Base-by-base conservation (phyloP, 345 rosid genomes). In the Leavenworthia alabamica region DNA sequence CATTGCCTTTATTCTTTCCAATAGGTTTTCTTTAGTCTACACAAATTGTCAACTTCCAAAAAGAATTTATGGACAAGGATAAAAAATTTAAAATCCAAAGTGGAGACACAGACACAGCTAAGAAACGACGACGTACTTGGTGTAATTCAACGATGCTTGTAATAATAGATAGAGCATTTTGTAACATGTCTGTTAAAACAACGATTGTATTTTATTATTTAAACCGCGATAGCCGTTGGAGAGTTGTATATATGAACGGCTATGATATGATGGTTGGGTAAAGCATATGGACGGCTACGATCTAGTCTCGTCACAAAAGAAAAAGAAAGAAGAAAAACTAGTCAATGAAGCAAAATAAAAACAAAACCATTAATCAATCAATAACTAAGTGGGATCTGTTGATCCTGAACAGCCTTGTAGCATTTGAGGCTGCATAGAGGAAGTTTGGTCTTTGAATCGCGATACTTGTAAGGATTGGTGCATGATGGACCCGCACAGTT, bases 341-440 rank as follows among this genome's bases (percentile, higher is more conserved):
- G 58, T 33, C 17, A 33, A 12, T 33, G 28, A 52, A 68, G 36
- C 32, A 52, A 68, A 16, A 35, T 14, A 8, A 24, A 49, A 52
- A 26, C 4, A 53, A 53, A 60, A 35, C 39, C 46, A 60, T 56
- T 44, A 82, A 71, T 49, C 66, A 68, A 58, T 50, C 53, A 68
- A 60, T 43, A 22, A 50, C 51, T 72, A 54, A 52, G 14, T 31
- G 9, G 4, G 3, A 10, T 40, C 27, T 35, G 70, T 64, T 72
- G 81, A 50, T 66, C 81, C 67, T 78, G 86, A 67, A 89, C 62
- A 37, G 91, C 96, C 76, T 81, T 89, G 80, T 93, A 93, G 73
- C 99, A 93, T 61, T 73, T 70, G 56, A 93, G 84, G 71, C 99
- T 93, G 80, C 99, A 89, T 15, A 93, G 93, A 35, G 99, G 97